Base-by-base conservation (phyloP, 129 eudicot species). In the Rutidosis leptorrhynchoides region DNA sequence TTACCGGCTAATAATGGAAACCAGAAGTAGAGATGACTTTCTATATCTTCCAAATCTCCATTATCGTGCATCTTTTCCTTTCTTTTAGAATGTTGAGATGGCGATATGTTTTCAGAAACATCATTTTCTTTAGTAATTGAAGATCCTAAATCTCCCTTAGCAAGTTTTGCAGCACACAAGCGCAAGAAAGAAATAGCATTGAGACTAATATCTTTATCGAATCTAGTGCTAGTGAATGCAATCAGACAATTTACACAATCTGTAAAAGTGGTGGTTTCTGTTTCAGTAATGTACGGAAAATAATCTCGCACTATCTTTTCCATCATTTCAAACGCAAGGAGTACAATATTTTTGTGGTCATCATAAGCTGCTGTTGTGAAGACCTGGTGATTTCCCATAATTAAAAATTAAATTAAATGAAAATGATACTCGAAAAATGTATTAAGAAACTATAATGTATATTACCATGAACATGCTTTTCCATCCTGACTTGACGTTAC, bases 381-480 rank as follows among this genome's bases (percentile, higher is more conserved):
- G 57, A 94, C 99, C 99, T 94, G 83, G 24, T 25, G 42, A 52
- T 68, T 64, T 42, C 29, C 30, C 62, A 69, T 10, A 46, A 45
- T 42, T 58, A 55, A 21, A 33, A 30, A 51, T 25, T 26, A 11
- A 3, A 58, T 12, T 26, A 11, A 3, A 58, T 12, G 14, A 61
- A 48, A 23, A 40, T 32, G 17, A 11, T 37, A 12, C 55, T 61
- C 25, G 37, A 58, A 71, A 25, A 27, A 68, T 21, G 42, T 62
- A 12, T 37, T 23, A 20, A 20, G 12, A 70, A 64, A n/a, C 56
- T 54, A 66, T 17, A 45, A 37, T 94, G 61, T 54, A 66, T 17
- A 45, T 29, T 94, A 94, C 99, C 97, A 94, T 86, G 86, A 94
- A 94, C 94, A 94, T 94, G 90, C 99, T 89, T 77, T 89, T 94